phyloP scores from a whole-genome alignment of 2,329 filamentous ascomycete species.

The Fusarium austroafricanum region DNA sequence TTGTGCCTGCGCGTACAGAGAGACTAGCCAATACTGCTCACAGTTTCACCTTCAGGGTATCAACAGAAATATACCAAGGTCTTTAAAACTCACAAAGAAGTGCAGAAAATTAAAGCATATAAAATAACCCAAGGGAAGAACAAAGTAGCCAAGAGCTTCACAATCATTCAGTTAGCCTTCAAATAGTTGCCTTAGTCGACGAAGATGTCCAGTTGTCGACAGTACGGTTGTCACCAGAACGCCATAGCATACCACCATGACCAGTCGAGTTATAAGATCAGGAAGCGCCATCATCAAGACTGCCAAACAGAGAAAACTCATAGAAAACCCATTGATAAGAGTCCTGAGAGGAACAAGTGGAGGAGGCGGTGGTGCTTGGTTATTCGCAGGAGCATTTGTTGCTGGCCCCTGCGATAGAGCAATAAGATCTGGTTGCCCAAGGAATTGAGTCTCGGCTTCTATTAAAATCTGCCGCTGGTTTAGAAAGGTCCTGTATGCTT shows the following conservation, averaged over 20 bases:
- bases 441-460: conserved; percentile 69
- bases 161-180: conserved; percentile 5
- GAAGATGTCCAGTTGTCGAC: conserved; percentile 25
- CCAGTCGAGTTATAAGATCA: conserved; percentile 28
- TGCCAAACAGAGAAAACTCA: conserved; percentile 30
- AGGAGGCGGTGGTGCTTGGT: conserved; percentile 2
- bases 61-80: not conserved
- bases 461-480: conserved; percentile 62
- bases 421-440: conserved; percentile 54
- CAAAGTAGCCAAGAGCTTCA: not conserved
- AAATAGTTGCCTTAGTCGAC: conserved; percentile 25
- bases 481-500: conserved; percentile 65
- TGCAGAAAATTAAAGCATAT: not conserved
- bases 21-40: not conserved
- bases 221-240: conserved; percentile 27
- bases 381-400: conserved; percentile 7
- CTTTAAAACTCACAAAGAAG: too few relatives aligned
- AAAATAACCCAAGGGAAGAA: not conserved
- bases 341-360: conserved; percentile 18
- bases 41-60: not conserved
- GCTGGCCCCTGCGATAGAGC: conserved; percentile 6
- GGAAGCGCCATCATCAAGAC: conserved; percentile 27
- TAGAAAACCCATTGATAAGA: conserved; percentile 29
- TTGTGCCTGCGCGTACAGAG: not conserved
- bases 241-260: conserved; percentile 27